Base-by-base conservation (phyloP, 495 filamentous ascomycete genomes). In the Annulohypoxylon maeteangense region DNA sequence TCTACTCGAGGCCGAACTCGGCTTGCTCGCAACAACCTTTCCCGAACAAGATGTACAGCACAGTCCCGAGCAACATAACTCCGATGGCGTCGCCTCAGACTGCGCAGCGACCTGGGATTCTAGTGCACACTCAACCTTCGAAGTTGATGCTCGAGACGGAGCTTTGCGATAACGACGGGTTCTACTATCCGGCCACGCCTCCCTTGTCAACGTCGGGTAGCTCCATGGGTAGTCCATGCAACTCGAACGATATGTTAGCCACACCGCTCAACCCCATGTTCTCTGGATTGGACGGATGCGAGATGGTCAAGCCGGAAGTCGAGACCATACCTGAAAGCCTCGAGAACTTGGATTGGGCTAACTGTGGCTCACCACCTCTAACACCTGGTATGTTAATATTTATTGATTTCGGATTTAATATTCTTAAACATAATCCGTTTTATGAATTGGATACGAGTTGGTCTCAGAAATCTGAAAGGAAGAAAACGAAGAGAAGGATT, bases 121-220 rank as follows among this genome's bases (percentile, higher is more conserved):
- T 93, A 32, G 80, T 92, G 48, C 88, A 90, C 67, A 85, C 89
- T 50, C 90, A 90, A 58, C 90, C 89, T 31, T 90, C 91, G 5
- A 87, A 86, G 62, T 83, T 94, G 74, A 88, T 93, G 83, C 81
- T 97, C 72, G 91, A 97, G 67, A 94, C 94, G 38, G 90, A 95
- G 65, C 88, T 92, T 58, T 81, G 84, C 65, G 86, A 88, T 47
- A 81, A 82, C 45, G 90, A 94, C 65, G 83, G 89, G 71, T 90
- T 90, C 68, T 90, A 87, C 78, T 94, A 92, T 78, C 93, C 94
- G 8, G 88, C 93, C 1, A 98, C 95, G 47, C 95, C 95, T 56
- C 92, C 94, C 12, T 85, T 98, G 61, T 97, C 95, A 8, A 88
- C 91, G 6, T 90, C 93, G 12, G 90, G 90, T 60, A 97, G 94